Conservation (phyloP, 805 yeast species). For the Geotrichum ghanense region DNA sequence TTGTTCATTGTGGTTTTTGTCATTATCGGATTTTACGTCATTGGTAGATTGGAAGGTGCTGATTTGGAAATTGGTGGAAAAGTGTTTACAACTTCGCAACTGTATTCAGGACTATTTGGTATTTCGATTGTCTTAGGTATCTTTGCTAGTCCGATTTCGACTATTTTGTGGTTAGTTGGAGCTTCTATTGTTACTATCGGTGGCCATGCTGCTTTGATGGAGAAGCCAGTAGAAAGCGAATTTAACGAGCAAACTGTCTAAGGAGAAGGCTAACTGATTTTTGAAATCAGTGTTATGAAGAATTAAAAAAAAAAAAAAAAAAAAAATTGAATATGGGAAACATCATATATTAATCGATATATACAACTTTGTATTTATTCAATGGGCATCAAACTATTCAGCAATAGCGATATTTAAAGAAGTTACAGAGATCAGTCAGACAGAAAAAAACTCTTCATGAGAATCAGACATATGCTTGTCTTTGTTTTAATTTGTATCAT, state of each 20-base stretch:
- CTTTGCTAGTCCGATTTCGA: conserved; percentile 79
- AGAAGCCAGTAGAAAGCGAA: conserved; percentile 90
- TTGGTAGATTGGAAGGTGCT: conserved; percentile 66
- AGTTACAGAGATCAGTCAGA: conserved; percentile 42
- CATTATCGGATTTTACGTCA: conserved; percentile 64
- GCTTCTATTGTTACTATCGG: conserved; percentile 69
- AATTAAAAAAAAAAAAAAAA: too few species aligned
- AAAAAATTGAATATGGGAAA: too few species aligned
- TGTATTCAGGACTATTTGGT: conserved; percentile 72
- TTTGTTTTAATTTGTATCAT: conserved; percentile 48
- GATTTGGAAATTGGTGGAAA: conserved; percentile 64
- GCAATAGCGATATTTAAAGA: too few species aligned
- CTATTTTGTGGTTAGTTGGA: conserved; percentile 86
- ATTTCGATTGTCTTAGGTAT: conserved; percentile 74
- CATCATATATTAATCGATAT: too few species aligned
- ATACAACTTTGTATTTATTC: too few species aligned
- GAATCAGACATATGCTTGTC: conserved; percentile 99
- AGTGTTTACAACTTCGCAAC: conserved; percentile 59
- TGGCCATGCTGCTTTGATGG: conserved; percentile 83
- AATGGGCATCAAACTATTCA: too few species aligned
- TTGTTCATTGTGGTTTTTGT: conserved; percentile 76
- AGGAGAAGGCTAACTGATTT: too few species aligned
- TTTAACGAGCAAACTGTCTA: conserved; percentile 62
- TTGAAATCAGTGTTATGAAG: too few species aligned
- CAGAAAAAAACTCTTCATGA: conserved; percentile 47